These are phyloP conservation scores for Pisolithus marmoratus DNA, from an alignment of 768 basidiomycete species.

Conservation along the genomic window DNA sequence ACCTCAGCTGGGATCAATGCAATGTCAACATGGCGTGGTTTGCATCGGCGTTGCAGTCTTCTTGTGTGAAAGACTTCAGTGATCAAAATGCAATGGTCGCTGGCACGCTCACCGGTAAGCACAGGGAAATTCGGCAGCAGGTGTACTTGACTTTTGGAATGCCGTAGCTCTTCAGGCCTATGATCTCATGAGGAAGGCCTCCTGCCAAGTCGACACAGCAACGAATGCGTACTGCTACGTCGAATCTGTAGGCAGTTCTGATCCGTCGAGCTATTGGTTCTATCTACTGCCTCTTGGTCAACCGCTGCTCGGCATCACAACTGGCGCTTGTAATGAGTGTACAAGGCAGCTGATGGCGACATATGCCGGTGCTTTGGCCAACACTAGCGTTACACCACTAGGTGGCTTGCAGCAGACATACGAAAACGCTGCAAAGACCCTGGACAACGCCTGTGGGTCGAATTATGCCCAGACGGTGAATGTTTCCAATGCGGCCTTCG, in stretches of 20 bases:
- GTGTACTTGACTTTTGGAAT: not conserved
- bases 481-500: slow-evolving; percentile 10
- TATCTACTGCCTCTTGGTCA: slow-evolving; percentile 64
- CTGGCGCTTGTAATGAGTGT: slow-evolving; percentile 59
- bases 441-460: slow-evolving; percentile 46
- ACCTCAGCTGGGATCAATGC: slow-evolving; percentile 44
- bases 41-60: slow-evolving; percentile 38
- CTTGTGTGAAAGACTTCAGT: slow-evolving; percentile 54
- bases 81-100: slow-evolving; percentile 46
- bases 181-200: slow-evolving; percentile 51
- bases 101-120: slow-evolving; percentile 51
- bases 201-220: slow-evolving; percentile 52
- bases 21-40: slow-evolving; percentile 64
- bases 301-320: slow-evolving; percentile 42
- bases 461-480: slow-evolving; percentile 33
- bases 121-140: not conserved
- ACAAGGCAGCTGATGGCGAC: slow-evolving; percentile 51
- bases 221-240: slow-evolving; percentile 71
- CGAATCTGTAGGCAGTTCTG: slow-evolving; percentile 49
- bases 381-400: slow-evolving; percentile 28
- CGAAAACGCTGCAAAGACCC: slow-evolving; percentile 37
- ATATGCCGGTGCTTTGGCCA: slow-evolving; percentile 43
- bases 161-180: slow-evolving; percentile 56
- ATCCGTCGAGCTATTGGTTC: slow-evolving; percentile 66
- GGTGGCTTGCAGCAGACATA: slow-evolving; percentile 45